A percentile compares a stretch with the other conserved stretches of the same genome.
Conservation (phyloP, 768 basidiomycete genomes). For the Russula ochroleuca region DNA sequence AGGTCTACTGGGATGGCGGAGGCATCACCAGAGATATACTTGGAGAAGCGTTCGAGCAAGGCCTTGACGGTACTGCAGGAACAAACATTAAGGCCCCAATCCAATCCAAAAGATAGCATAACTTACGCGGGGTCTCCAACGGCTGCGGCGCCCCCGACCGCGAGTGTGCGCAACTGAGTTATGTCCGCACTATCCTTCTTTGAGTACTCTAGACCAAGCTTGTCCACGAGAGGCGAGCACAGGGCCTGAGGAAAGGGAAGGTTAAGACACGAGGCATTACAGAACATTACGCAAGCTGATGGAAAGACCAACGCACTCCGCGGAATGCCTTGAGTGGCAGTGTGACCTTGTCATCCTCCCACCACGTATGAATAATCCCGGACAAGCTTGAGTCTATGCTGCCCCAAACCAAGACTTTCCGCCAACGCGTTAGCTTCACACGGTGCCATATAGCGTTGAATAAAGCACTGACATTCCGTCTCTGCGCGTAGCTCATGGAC, state of each 20-base stretch:
- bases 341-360: conserved; percentile 62
- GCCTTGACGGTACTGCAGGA: conserved; percentile 64
- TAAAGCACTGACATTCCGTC: conserved; percentile 57
- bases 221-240: conserved; percentile 71
- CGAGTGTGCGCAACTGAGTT: conserved; percentile 68
- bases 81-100: conserved; percentile 23
- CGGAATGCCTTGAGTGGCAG: conserved; percentile 57
- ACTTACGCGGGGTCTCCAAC: conserved; percentile 43
- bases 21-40: conserved; percentile 67
- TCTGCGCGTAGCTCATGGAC: conserved; percentile 67
- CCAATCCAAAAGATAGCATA: not conserved
- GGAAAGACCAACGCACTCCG: conserved; percentile 40
- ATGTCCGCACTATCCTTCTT: conserved; percentile 62
- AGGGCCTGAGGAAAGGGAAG: conserved; percentile 42
- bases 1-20: conserved; percentile 79
- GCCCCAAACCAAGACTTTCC: conserved; percentile 77
- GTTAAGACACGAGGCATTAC: not conserved
- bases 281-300: not conserved
- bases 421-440: conserved; percentile 10
- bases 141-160: conserved; percentile 53
- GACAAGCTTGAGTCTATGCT: conserved; percentile 56
- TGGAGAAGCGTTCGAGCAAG: conserved; percentile 62
- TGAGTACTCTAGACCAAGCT: conserved; percentile 72
- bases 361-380: conserved; percentile 65
- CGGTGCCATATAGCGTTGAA: not conserved